Base-by-base conservation (phyloP, 805 yeast species). In the Lipomyces anomalus region DNA sequence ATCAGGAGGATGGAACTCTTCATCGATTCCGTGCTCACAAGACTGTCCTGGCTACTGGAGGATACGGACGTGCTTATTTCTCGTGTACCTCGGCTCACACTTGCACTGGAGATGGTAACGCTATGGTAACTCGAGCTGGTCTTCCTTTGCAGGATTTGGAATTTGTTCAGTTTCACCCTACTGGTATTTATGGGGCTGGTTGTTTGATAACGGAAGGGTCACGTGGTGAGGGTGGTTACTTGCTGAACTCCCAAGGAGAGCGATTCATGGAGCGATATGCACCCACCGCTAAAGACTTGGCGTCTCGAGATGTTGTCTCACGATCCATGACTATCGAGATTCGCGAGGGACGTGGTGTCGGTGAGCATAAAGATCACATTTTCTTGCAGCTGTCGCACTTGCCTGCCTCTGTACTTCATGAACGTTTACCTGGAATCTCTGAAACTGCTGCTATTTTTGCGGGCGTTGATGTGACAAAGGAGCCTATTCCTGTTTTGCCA, bases 251-350 rank as follows among this genome's bases (percentile, higher is more conserved):
- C 58, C 95, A 92, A 73, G 98, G 98, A 77, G 98, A 90, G 75
- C 82, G 98, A 70, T 90, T 90, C 70, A 90, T 90, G 98, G 98
- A 90, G 76, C 83, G 98, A 71, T 90, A 90, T 66, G 98, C 98
- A 47, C 98, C 98, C 57, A 84, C 89, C 44, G 97, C 97, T 57
- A 92, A 90, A 75, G 98, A 90, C 73, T 76, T 90, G 68, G 98
- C 98, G 48, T 88, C 95, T 53, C 84, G 98, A 76, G 98, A 90
- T 67, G 97, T 90, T 53, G 98, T 90, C 46, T 88, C 97, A 32
- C 81, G 98, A 71, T 95, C 98, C 58, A 92, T 90, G 70, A 90
- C 98, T 50, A 80, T 92, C 88, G 98, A 90, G 74, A 90, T 90
- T 66, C 86, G 95, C 66, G 97, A 86, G 60, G 97, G 97, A 62